Base-by-base conservation (phyloP, 2,329 filamentous ascomycete species). In the Stachybotrys chlorohalonatus region DNA sequence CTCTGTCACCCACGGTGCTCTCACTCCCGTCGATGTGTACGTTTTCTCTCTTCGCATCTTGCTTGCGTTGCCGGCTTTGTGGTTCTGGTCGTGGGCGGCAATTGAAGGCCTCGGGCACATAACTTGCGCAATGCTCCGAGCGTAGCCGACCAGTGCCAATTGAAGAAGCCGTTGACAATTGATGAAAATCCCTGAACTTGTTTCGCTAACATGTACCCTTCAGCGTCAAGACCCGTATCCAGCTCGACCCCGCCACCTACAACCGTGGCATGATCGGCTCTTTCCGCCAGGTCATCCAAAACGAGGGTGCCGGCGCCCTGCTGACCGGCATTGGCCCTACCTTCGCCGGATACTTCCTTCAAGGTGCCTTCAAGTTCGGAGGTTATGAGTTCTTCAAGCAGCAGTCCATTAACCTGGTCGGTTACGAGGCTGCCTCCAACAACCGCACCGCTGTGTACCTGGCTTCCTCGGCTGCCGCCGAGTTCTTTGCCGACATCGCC, bases 11-110 rank as follows among this genome's bases (percentile, higher is more conserved):
- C 94, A 99, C 84, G 94, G 93, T 76, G 88, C 83, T 70, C 86
- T 97, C 68, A 99, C 94, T 65, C 94, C 94, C 71, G 91, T 99
- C 75, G 94, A 99, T 89, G 94, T 99, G 93, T 97, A 94, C 76
- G 93, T 89, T 47, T 54, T n/a, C 52, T 11, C 49, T 36, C 16
- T 30, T 7, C 16, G 24, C 24, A 24, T 24, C 42, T 11, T 46
- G 42, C 11, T 46, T n/a, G 42, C 11, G 42, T n/a, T 46, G 42
- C 24, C 24, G 9, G 47, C 47, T 13, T 42, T 13, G 36, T 42
- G 36, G 2, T 5, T 13, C 36, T 9, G 9, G 2, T 42, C 36
- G 2, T 42, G 36, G 13, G 9, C 36, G 36, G 36, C 36, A 9
- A 9, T 9, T 42, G 8, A 13, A 9, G 36, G 36, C 36, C 36